These are phyloP conservation scores for Eucalyptus sp. DNA, from an alignment of 345 rosid species.

Conservation along the genomic window DNA sequence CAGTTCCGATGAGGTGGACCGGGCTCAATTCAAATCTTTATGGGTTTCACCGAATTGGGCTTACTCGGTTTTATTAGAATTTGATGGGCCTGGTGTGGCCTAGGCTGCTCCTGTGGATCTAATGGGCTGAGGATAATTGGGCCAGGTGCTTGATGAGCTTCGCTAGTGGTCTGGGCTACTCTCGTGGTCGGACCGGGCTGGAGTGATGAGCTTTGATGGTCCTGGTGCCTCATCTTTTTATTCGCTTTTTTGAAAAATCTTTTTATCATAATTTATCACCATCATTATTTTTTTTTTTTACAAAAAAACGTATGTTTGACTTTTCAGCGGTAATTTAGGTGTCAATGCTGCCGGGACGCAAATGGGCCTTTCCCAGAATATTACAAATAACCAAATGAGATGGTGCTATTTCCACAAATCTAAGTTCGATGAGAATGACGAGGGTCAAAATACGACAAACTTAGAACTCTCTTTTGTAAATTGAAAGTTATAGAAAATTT, in stretches of 20 bases:
- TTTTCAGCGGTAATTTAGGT: too few species aligned
- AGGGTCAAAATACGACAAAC: too few species aligned
- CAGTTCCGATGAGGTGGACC: neutral
- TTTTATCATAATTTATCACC: neutral
- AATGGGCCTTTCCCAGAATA: too few species aligned
- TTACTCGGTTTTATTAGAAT: too few species aligned
- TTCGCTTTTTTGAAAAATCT: too few species aligned
- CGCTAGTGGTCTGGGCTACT: neutral
- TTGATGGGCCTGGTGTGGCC: neutral
- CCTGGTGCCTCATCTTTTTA: neutral
- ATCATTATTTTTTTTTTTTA: too few species aligned
- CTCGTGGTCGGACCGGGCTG: neutral
- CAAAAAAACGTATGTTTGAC: neutral
- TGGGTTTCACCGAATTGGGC: neutral
- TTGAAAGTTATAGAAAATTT: too few species aligned
- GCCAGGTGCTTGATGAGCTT: neutral
- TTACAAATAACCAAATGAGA: too few species aligned
- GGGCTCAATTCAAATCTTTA: neutral
- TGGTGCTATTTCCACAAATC: too few species aligned
- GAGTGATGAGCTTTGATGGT: neutral
- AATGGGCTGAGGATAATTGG: neutral
- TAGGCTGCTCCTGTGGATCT: fast-evolving
- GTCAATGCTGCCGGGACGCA: neutral
- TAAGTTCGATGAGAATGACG: too few species aligned
- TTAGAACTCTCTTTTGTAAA: too few species aligned